Percentiles rank a stretch among this genome's conserved stretches.
These are phyloP conservation scores for Wallacemonas rigidus DNA, from an alignment of 208 protist genomes.

Conservation along the genomic window DNA sequence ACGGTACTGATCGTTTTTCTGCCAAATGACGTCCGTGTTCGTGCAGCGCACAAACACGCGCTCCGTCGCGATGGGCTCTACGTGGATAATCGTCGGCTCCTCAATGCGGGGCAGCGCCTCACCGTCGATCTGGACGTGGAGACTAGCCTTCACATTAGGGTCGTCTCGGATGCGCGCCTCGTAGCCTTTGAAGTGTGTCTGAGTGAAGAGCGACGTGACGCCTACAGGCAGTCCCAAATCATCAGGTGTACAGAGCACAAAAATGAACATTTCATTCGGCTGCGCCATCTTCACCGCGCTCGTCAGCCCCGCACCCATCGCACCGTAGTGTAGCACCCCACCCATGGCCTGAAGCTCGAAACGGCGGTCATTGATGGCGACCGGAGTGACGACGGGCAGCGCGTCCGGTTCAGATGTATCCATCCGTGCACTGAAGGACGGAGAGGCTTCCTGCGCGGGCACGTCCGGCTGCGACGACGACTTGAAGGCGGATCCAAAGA, in stretches of 20 bases:
- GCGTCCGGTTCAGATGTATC: neutral
- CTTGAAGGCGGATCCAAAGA: neutral
- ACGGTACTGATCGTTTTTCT: slow-evolving; percentile 12
- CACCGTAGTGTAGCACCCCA: slow-evolving; percentile 64
- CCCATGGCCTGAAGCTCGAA: slow-evolving; percentile 84
- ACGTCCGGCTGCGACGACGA: neutral
- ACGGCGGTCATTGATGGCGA: slow-evolving; percentile 73
- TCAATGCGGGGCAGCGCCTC: slow-evolving; percentile 62
- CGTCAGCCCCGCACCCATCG: slow-evolving; percentile 50
- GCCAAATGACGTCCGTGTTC: slow-evolving; percentile 52
- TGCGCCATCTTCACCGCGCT: slow-evolving; percentile 67
- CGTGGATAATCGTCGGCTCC: slow-evolving; percentile 62
- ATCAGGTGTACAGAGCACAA: slow-evolving; percentile 76
- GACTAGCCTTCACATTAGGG: slow-evolving; percentile 28
- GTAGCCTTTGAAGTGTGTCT: slow-evolving; percentile 21
- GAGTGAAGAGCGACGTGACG: slow-evolving; percentile 32
- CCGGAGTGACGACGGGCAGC: slow-evolving; percentile 32
- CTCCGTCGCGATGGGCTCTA: slow-evolving; percentile 31
- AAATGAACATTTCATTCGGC: slow-evolving; percentile 64
- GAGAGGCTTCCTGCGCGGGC: neutral
- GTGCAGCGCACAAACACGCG: slow-evolving; percentile 62
- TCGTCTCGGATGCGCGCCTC: slow-evolving; percentile 30
- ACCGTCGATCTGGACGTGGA: slow-evolving; percentile 79
- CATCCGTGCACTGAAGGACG: neutral
- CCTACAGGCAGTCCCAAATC: slow-evolving; percentile 38